Evolutionary conservation across 179 eudicot species (phyloP), one percentile per base, ranked within the genome.

Genomic region (Beta macrorhiza): DNA sequence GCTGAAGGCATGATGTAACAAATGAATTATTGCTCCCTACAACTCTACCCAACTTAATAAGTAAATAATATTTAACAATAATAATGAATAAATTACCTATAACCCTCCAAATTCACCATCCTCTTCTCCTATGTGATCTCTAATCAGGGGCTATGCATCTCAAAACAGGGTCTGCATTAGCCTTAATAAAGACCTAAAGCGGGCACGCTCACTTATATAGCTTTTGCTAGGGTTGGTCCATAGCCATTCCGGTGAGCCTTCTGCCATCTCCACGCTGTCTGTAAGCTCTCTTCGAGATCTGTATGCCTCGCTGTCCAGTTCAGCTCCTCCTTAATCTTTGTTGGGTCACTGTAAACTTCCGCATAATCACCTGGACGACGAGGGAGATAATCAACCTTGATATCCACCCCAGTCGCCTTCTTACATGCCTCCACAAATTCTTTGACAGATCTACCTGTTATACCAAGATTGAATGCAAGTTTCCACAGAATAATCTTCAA

Each of bases 321-420:
- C 63, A 94, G 93, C 83, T 94, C 97, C 0, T 69, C 83, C 74
- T 70, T 84, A 67, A 91, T 90, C 87, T 94, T 94, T 32, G 93
- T 84, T 0, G 98, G 98, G 82, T 93, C 91, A 10, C 97, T 93
- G 80, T 82, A 94, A 15, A 94, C 98, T 82, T 94, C 97, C 14
- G 98, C 98, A 58, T 94, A 94, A 85, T 93, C 98, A 42, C 98
- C 98, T 0, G 95, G 96, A 3, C 97, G 87, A n/a, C 98, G 91
- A 20, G 91, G 85, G 1, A 94, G 89, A 68, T 76, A 90, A 0
- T 94, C 96, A 5, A 94, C 93, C 51, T 94, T 90, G 75, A 94
- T 90, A 67, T 90, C 70, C 63, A 86, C 94, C 2, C 96, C 93
- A 0, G 97, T 94, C 16, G 97, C 98, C 88, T 83, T 90, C 82